A percentile compares a stretch with the other conserved stretches of the same genome.
These are phyloP conservation scores for Chaetomium globosum DNA, from an alignment of 2,329 filamentous ascomycete species.

Conservation along the genomic window DNA sequence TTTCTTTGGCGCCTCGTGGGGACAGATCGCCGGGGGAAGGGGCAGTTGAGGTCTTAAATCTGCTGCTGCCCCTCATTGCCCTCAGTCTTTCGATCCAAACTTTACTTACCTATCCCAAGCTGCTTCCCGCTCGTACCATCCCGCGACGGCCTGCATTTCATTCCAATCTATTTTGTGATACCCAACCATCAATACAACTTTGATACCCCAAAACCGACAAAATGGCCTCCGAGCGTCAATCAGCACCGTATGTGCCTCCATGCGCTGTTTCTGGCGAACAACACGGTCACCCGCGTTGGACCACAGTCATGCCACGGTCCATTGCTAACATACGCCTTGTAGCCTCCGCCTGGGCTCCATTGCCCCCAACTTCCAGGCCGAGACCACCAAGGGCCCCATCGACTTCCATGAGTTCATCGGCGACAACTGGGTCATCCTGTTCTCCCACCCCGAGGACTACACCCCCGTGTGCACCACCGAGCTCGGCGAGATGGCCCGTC, in stretches of 20 bases:
- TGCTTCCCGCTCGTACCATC: not conserved
- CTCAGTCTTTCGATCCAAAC: not conserved
- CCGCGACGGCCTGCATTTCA: not conserved
- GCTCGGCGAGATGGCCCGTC: conserved; percentile 87
- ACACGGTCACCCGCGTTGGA: not conserved
- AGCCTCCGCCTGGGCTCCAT: conserved; percentile 66
- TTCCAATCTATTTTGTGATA: conserved; percentile 11
- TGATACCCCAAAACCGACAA: conserved; percentile 32
- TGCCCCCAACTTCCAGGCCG: conserved; percentile 81
- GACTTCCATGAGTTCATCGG: conserved; percentile 82
- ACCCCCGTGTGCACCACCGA: conserved; percentile 96
- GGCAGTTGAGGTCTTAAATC: not conserved
- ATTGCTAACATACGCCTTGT: conserved; percentile 25
- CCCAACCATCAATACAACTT: conserved; percentile 4
- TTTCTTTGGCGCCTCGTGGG: conserved; percentile 1
- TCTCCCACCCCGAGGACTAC: conserved; percentile 87
- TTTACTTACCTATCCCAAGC: not conserved
- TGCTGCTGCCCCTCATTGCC: not conserved
- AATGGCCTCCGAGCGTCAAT: conserved; percentile 42
- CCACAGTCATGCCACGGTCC: no score
- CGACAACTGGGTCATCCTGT: conserved; percentile 78
- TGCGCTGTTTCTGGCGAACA: not conserved
- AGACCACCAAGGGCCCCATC: conserved; percentile 76
- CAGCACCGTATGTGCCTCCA: conserved; percentile 42
- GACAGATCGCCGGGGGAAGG: not conserved